Conservation (phyloP, 73 alveolate species). For the Durusdinium trenchii region DNA sequence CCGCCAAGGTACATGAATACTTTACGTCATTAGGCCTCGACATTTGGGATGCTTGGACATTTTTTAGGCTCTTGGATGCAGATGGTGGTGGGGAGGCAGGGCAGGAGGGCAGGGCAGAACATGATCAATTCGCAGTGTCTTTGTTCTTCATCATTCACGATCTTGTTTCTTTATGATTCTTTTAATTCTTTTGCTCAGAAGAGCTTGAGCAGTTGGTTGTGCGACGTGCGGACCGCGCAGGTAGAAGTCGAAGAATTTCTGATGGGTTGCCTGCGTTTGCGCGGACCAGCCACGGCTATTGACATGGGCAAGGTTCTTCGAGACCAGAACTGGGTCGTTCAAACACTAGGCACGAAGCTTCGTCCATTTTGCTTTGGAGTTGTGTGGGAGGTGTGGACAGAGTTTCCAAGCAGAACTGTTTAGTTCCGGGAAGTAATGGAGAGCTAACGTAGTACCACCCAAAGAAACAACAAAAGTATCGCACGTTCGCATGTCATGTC, state of each 20-base stretch:
- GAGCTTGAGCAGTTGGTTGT: too few relatives aligned
- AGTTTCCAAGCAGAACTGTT: neutral
- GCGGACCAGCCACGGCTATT: conserved; percentile 55
- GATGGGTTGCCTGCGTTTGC: conserved; percentile 49
- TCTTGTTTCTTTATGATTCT: too few relatives aligned
- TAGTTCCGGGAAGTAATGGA: neutral
- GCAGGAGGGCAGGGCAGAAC: neutral
- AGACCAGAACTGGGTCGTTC: conserved; percentile 40
- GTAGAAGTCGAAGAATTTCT: conserved; percentile 53
- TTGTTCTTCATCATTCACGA: too few relatives aligned
- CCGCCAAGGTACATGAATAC: conserved; percentile 17
- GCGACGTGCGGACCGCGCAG: neutral
- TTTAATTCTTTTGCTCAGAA: too few relatives aligned
- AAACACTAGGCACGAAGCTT: neutral
- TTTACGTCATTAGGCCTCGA: conserved; percentile 28
- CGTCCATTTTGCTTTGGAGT: neutral
- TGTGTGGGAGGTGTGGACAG: neutral
- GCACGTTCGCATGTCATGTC: neutral
- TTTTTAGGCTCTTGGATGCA: conserved; percentile 45
- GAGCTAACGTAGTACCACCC: neutral
- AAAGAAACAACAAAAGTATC: neutral
- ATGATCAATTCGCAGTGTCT: too few relatives aligned
- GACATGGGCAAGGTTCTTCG: conserved; percentile 53
- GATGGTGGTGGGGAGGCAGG: conserved; percentile 58
- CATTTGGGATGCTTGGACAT: conserved; percentile 64